Conservation (phyloP, 75 land plant genomes). For the Isoetes taiwanensis region DNA sequence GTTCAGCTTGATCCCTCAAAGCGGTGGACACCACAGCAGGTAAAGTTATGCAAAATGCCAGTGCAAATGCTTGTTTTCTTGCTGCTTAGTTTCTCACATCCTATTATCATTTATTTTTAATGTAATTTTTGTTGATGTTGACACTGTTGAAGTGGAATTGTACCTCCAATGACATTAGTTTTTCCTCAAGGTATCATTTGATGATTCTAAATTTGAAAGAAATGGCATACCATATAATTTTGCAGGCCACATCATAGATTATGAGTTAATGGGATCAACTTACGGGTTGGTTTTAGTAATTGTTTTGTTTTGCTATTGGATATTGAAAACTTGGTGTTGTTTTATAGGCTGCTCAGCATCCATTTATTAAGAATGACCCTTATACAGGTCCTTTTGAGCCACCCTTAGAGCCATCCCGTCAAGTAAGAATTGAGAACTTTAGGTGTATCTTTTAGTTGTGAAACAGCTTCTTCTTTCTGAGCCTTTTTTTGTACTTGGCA, state of each 20-base stretch:
- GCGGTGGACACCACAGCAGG: conserved; percentile 26
- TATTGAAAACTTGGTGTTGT: neutral
- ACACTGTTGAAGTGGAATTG: too few relatives aligned
- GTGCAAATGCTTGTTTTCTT: too few relatives aligned
- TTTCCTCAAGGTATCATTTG: too few relatives aligned
- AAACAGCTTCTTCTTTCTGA: neutral
- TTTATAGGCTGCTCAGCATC: conserved; percentile 21
- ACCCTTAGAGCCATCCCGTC: conserved; percentile 15
- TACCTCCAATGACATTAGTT: too few relatives aligned
- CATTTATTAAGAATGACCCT: conserved; percentile 19
- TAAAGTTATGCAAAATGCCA: too few relatives aligned
- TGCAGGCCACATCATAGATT: too few relatives aligned
- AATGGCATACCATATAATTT: too few relatives aligned
- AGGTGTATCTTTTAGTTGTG: neutral
- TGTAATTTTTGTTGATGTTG: too few relatives aligned
- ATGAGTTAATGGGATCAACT: too few relatives aligned
- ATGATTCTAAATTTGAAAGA: too few relatives aligned
- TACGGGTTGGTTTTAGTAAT: neutral
- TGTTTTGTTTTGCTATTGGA: neutral
- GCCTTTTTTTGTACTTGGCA: conserved; percentile 8
- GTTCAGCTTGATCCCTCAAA: conserved; percentile 17
- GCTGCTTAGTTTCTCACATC: neutral
- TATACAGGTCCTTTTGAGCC: conserved; percentile 15
- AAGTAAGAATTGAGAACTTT: conserved; percentile 1
- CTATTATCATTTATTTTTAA: neutral